Conservation (phyloP, 2,329 filamentous ascomycete species). For the Fusarium nygamai region DNA sequence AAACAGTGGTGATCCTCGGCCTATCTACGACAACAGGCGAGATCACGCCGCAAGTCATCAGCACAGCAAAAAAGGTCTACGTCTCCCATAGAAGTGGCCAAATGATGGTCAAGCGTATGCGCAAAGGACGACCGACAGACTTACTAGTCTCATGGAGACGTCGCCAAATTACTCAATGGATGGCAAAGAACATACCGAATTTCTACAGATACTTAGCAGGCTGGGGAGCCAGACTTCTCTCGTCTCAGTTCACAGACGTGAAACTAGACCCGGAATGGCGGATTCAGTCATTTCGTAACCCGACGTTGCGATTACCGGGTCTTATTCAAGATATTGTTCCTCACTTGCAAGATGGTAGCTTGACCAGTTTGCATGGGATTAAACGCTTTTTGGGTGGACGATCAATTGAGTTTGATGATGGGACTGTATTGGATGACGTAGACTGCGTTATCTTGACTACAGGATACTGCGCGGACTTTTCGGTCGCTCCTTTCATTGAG, state of each 20-base stretch:
- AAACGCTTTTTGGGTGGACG: slow-evolving; percentile 6
- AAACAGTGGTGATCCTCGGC: slow-evolving; percentile 16
- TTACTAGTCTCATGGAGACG: slow-evolving; percentile 17
- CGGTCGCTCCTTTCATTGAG: slow-evolving; percentile 11
- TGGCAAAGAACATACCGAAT: not conserved
- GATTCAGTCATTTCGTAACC: not conserved
- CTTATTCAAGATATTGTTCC: slow-evolving; percentile 16
- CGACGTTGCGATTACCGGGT: slow-evolving; percentile 5
- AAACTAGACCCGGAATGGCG: slow-evolving; percentile 17
- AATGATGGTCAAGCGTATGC: slow-evolving; percentile 4
- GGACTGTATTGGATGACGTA: slow-evolving; percentile 6
- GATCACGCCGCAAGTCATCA: not conserved
- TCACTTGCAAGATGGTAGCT: not conserved
- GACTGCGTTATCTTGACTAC: slow-evolving; percentile 22
- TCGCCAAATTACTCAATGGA: slow-evolving; percentile 15
- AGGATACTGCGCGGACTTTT: slow-evolving; percentile 7
- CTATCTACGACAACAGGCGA: slow-evolving; percentile 14
- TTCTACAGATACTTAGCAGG: not conserved
- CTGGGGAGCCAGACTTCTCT: not conserved
- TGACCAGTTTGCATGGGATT: slow-evolving; percentile 13
- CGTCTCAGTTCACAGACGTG: not conserved
- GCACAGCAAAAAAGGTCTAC: slow-evolving; percentile 11
- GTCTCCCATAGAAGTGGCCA: slow-evolving; percentile 21
- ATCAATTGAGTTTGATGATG: slow-evolving; percentile 27
- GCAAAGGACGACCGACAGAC: slow-evolving; percentile 8